Evolutionary conservation across 345 rosid genomes (phyloP), one percentile per base, ranked within the genome.

Genomic region (Populus davidiana): DNA sequence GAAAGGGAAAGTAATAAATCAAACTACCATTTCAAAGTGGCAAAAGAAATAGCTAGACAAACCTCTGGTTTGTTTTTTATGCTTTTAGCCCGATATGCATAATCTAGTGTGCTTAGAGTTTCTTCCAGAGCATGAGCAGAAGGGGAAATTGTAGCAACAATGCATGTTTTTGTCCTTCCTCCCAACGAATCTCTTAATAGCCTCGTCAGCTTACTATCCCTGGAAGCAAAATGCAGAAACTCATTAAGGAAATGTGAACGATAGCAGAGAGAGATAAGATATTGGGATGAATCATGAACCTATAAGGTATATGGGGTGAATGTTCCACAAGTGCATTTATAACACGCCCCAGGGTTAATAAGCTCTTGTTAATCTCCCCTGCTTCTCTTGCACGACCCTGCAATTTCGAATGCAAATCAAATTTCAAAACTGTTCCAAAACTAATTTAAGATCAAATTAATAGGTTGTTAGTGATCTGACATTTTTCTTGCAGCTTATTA

Each of bases 311-410:
- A 82, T 95, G 99, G 6, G 98, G 84, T 73, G 99, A 91, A 91
- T 91, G 99, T 76, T 95, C 99, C 79, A 90, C 99, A 78, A 93
- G 94, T 44, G 98, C 97, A 88, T 93, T 95, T 82, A 95, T 95
- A 76, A 95, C 99, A 72, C 99, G 95, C 35, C 98, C 98, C 54
- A 95, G 79, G 25, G 99, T 95, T 31, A 95, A 92, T 88, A 95
- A 89, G 85, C 99, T 95, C 89, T 95, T 95, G 80, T 93, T 95
- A 52, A 95, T 95, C 86, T 95, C 98, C 66, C 99, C 98, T 21
- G 97, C 98, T 88, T 94, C 98, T 87, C 96, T 91, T 73, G 98
- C 99, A 54, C 99, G 94, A 6, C 93, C 93, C 96, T 92, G 87
- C 71, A 80, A 74, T 75, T 77, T 41, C 44, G 65, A 10, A 44